A percentile compares a stretch with the other conserved stretches of the same genome.
phyloP scores from a whole-genome alignment of 2,329 filamentous ascomycete species.

The Fusarium nodosum region DNA sequence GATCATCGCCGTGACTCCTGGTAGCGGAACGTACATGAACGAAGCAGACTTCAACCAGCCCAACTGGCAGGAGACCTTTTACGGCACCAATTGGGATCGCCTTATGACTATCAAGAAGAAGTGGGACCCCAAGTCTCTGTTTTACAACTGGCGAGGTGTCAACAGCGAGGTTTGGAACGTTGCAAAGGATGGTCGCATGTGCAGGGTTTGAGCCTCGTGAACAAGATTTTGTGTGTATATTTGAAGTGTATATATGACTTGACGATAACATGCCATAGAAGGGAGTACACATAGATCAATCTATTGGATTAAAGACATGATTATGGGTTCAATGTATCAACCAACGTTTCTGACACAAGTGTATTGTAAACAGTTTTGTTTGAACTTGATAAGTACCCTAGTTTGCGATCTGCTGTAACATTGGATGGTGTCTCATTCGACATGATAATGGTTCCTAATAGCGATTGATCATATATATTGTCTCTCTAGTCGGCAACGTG shows the following conservation, averaged over 20 bases:
- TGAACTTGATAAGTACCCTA: not conserved
- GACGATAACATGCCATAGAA: not conserved
- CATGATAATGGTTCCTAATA: not conserved
- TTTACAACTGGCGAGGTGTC: constrained; percentile 63
- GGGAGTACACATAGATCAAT: not conserved
- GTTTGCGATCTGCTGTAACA: not conserved
- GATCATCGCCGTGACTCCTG: constrained; percentile 56
- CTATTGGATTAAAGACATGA: not conserved
- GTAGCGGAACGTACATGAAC: constrained; percentile 63
- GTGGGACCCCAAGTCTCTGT: constrained; percentile 63
- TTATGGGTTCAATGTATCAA: not conserved
- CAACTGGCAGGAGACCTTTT: constrained; percentile 61
- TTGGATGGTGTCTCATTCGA: not conserved
- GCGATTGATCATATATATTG: too few species aligned
- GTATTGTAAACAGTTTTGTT: rapidly evolving
- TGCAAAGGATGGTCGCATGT: constrained; percentile 39
- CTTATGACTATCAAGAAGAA: constrained; percentile 63
- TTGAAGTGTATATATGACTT: not conserved
- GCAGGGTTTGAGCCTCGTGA: constrained; percentile 30
- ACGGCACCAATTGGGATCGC: constrained; percentile 60
- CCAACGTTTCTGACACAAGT: too few species aligned
- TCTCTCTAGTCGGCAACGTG: not conserved
- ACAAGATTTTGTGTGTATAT: not conserved
- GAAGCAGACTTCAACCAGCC: constrained; percentile 64
- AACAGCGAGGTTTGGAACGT: constrained; percentile 64